Conservation (phyloP, 192 early-diverging fungal genomes). For the Umbelopsis vinacea region DNA sequence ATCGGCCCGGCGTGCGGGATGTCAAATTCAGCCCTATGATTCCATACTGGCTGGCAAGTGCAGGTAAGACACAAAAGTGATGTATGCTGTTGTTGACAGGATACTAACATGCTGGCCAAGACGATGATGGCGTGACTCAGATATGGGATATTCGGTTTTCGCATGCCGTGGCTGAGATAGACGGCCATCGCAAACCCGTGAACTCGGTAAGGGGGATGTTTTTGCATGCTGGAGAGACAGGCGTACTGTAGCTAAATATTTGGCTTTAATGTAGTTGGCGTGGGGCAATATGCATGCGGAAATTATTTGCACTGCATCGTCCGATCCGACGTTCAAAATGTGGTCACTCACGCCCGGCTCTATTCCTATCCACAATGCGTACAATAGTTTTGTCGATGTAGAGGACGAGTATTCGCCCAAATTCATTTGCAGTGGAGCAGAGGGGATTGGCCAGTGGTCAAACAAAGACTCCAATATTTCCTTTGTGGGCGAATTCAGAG, state of each 20-base stretch:
- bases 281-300: slow-evolving; percentile 37
- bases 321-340: slow-evolving; percentile 24
- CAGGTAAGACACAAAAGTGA: slow-evolving; percentile 8
- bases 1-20: slow-evolving; percentile 17
- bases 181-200: slow-evolving; percentile 19
- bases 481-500: slow-evolving; percentile 22
- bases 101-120: not conserved
- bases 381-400: not conserved
- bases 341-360: slow-evolving; percentile 23
- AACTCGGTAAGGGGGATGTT: slow-evolving; percentile 22
- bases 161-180: slow-evolving; percentile 32
- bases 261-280: not conserved
- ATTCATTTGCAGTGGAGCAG: slow-evolving; percentile 15
- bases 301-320: slow-evolving; percentile 22
- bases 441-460: slow-evolving; percentile 30
- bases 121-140: slow-evolving; percentile 37
- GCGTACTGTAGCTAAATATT: too few species aligned
- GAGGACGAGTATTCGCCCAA: slow-evolving; percentile 5
- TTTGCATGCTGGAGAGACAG: not conserved
- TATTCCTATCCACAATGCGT: slow-evolving; percentile 28
- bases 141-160: slow-evolving; percentile 37
- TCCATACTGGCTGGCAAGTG: slow-evolving; percentile 41
- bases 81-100: not conserved
- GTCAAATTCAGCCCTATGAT: slow-evolving; percentile 36
- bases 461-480: not conserved